A percentile compares a stretch with the other conserved stretches of the same genome.
Conservation (phyloP, 1,284 basidiomycete species). For the Xerocomus tenax region DNA sequence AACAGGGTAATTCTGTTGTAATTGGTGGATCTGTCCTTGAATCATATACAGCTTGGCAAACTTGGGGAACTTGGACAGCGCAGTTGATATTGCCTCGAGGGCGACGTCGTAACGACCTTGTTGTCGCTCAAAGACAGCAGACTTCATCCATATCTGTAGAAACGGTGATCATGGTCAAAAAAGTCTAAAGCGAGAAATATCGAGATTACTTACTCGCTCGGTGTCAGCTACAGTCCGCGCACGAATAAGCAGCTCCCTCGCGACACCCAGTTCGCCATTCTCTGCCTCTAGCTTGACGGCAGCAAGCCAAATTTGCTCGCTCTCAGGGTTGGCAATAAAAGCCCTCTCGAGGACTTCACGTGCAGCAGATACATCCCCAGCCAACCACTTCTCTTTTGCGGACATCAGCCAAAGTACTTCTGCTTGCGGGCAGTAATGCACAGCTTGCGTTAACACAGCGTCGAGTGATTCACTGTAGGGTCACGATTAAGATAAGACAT, state of each 20-base stretch:
- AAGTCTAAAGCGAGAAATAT: background rate
- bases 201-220: conserved; percentile 56
- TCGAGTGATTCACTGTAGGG: conserved; percentile 65
- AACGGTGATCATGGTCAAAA: background rate
- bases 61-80: conserved; percentile 72
- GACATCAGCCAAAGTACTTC: conserved; percentile 96
- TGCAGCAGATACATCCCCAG: conserved; percentile 80
- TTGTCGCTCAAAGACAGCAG: conserved; percentile 87
- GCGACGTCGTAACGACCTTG: conserved; percentile 71
- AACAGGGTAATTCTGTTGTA: conserved; percentile 49
- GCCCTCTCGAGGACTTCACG: conserved; percentile 82
- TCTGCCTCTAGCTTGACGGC: conserved; percentile 94
- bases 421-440: conserved; percentile 84
- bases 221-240: conserved; percentile 87
- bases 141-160: conserved; percentile 93
- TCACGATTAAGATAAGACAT: conserved; percentile 1
- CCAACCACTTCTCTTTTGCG: conserved; percentile 90
- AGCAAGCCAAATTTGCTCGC: conserved; percentile 94
- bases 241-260: conserved; percentile 76
- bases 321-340: conserved; percentile 92
- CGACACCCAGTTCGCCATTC: conserved; percentile 82
- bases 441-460: conserved; percentile 73
- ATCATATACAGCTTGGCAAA: conserved; percentile 95
- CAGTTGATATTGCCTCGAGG: conserved; percentile 65
- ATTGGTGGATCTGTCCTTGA: conserved; percentile 82